These are phyloP conservation scores for Shiraia sp. DNA, from an alignment of 2,329 filamentous ascomycete species.

Conservation along the genomic window DNA sequence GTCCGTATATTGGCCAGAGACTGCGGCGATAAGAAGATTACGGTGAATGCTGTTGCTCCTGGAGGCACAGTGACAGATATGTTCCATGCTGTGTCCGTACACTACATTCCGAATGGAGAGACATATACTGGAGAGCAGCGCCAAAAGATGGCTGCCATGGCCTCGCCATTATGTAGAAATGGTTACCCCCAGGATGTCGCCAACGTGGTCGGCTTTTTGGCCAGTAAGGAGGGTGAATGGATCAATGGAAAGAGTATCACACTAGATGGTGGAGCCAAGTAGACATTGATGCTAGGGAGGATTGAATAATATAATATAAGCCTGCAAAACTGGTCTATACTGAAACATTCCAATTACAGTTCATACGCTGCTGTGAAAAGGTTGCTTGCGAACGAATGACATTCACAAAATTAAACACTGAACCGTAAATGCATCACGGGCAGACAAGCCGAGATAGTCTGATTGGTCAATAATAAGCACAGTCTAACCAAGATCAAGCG, in stretches of 20 bases:
- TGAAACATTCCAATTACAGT: too few relatives aligned
- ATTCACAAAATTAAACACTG: too few relatives aligned
- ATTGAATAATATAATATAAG: too few relatives aligned
- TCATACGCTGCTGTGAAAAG: too few relatives aligned
- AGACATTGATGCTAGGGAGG: not conserved
- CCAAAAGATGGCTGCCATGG: slow-evolving; percentile 47
- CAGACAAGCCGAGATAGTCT: too few relatives aligned
- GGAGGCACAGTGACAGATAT: slow-evolving; percentile 75
- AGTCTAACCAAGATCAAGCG: too few relatives aligned
- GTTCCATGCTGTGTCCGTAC: slow-evolving; percentile 66
- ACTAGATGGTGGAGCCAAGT: slow-evolving; percentile 11
- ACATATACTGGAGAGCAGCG: slow-evolving; percentile 6
- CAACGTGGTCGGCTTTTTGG: slow-evolving; percentile 38
- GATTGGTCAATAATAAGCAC: too few relatives aligned
- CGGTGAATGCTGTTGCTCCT: slow-evolving; percentile 71
- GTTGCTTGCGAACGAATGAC: too few relatives aligned
- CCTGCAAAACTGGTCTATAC: too few relatives aligned
- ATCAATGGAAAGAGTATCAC: slow-evolving; percentile 30
- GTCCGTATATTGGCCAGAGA: slow-evolving; percentile 70
- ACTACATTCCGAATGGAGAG: slow-evolving; percentile 49
- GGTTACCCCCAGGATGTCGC: slow-evolving; percentile 48
- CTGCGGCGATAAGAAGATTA: slow-evolving; percentile 67
- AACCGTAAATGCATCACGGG: too few relatives aligned
- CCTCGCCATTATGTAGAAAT: slow-evolving; percentile 50
- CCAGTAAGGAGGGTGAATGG: slow-evolving; percentile 39